These are phyloP conservation scores for Sinapis alba DNA, from an alignment of 441 rosid species.

Conservation along the genomic window DNA sequence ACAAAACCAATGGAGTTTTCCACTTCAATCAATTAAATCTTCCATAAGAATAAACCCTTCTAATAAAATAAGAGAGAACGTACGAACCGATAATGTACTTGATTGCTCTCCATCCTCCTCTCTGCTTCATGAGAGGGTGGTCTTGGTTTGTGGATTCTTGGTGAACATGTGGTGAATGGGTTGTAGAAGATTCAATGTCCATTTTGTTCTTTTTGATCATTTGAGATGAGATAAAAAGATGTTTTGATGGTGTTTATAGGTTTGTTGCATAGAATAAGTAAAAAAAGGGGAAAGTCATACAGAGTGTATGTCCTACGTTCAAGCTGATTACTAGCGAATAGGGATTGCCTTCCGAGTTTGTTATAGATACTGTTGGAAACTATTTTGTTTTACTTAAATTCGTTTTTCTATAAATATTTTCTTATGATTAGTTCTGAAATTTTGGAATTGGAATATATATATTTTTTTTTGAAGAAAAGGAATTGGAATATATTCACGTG, in stretches of 20 bases:
- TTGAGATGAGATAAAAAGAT: neutral
- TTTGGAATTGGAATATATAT: neutral
- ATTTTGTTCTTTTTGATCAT: conserved; percentile 12
- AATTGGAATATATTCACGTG: neutral
- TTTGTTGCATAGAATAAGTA: conserved; percentile 10
- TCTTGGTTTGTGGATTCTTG: conserved; percentile 1
- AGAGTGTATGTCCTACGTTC: conserved; percentile 18
- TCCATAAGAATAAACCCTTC: neutral
- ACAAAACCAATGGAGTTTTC: neutral
- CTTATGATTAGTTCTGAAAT: neutral
- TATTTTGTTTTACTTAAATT: neutral
- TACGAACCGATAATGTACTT: conserved; percentile 44
- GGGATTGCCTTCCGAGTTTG: neutral
- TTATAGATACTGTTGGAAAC: neutral
- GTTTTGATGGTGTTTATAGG: conserved; percentile 1
- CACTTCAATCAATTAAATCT: neutral
- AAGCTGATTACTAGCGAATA: conserved; percentile 28
- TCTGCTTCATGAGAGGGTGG: neutral
- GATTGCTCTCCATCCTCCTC: conserved; percentile 54
- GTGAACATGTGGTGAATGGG: neutral
- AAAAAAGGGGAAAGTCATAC: conserved; percentile 21
- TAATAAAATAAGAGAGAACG: neutral
- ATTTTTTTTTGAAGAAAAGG: too few species aligned
- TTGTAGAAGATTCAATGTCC: conserved; percentile 22
- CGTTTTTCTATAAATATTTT: neutral